Percentiles rank a stretch among this genome's conserved stretches.
phyloP scores from a whole-genome alignment of 2,329 filamentous ascomycete genomes.

The Thielaviopsis populi region DNA sequence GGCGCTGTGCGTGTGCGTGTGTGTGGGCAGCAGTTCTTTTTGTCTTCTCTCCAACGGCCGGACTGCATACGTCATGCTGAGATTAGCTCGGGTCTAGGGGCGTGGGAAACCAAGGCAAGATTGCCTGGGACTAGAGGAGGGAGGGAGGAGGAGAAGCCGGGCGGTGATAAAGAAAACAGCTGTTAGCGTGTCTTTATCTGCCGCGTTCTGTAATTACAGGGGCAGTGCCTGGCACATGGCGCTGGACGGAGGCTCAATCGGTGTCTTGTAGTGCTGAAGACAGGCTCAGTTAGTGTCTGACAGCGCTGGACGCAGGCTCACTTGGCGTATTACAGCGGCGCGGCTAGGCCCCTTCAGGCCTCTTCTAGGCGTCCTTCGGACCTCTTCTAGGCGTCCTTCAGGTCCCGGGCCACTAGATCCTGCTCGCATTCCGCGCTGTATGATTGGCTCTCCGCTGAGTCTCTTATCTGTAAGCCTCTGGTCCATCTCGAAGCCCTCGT shows the following conservation, averaged over 20 bases:
- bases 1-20: neutral
- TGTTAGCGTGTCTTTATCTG: neutral
- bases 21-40: no score
- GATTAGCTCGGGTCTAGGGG: neutral
- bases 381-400: neutral
- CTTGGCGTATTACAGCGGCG: neutral
- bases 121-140: no score
- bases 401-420: no score
- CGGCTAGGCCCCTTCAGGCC: neutral
- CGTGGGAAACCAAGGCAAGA: no score
- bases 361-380: neutral
- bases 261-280: no score
- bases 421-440: neutral
- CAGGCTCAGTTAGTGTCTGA: no score
- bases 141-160: no score
- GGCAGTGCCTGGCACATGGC: neutral
- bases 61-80: neutral
- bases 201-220: neutral
- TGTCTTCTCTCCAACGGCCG: neutral
- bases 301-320: neutral
- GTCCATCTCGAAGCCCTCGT: neutral
- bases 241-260: neutral
- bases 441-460: neutral
- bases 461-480: neutral
- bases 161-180: neutral